Evolutionary conservation across 805 yeast species (phyloP), one percentile per base, ranked within the genome.

Genomic region (Saccharomycopsis sp.): DNA sequence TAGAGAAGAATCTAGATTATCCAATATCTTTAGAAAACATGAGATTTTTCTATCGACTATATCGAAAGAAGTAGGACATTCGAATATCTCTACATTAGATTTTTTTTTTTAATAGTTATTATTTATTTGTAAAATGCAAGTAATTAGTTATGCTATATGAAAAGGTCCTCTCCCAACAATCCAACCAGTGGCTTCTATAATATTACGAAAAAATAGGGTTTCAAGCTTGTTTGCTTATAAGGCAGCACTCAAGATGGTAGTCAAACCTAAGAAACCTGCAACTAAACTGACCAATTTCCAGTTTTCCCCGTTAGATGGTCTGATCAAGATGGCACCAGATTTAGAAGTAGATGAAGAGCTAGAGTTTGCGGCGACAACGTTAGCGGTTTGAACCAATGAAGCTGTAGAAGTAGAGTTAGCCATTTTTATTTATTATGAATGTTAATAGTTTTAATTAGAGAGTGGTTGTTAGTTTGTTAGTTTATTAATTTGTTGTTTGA

Each of bases 1-100:
- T 73, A 36, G 74, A 68, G 16, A 62, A 66, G 14, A 70, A 69
- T 11, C 62, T 81, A 11, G 63, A 72, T 9, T 87, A 85, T 53
- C 72, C 74, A 2, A 64, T 85, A 62, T 83, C 84, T 54, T 62
- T 87, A 49, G 96, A 87, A 58, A 87, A 84, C 58, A 86, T 86
- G 95, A 71, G 96, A 49, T 85, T 84, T 59, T 86, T 87, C 59
- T 79, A 81, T 59, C 70, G 95, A 54, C 63, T 87, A 38, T 87
- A 85, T 63, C 67, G 73, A 54, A 79, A 75, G 65, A 8, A 20
- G 29, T 8, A 5, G 17, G 14, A 34, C 38, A 17, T 7, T 35
- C 24, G 14, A 16, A 7, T 35, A 17, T 16, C n/a, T n/a, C n/a
- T n/a, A n/a, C n/a, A n/a, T n/a, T n/a, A n/a, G 31, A 11, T 27